Base-by-base conservation (phyloP, 441 rosid genomes). In the Eruca vesicaria region DNA sequence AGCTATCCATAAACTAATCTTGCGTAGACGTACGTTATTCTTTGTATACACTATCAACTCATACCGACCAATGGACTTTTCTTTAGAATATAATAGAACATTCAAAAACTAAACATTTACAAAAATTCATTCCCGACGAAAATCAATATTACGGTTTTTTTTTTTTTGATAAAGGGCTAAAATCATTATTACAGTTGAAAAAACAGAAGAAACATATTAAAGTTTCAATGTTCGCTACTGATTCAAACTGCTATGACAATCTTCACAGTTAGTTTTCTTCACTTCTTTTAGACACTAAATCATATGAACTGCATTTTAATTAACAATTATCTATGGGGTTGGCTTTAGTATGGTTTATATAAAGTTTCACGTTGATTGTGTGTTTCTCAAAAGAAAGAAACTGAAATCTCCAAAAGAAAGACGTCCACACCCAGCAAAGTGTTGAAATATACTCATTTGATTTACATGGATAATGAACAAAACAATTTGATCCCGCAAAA, bases 341-440 rank as follows among this genome's bases (percentile, higher is more conserved):
- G 2, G 14, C 7, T 63, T 6, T 4, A 4, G 71, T 5, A 12
- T 26, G 64, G 60, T 16, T 38, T 29, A 36, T 50, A 14, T 11
- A 53, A 53, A 62, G 74, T 60, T 60, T 75, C 78, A 75, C 68
- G 74, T 55, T 55, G 9, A 53, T 19, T 48, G 66, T 43, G 66
- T 70, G n/a, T 59, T 70, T 7, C 14, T 15, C 4, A 10, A 28
- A 28, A 29, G 20, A 56, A 32, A 57, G 77, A 65, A 65, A 19
- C 58, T 2, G 38, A 60, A 74, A n/a, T 55, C 1, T 66, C 41
- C 50, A 8, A 35, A 21, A 53, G 9, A 65, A 20, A 20, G 10
- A 35, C 26, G 73, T 69, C 57, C 56, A 57, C 64, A 69, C 65
- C 55, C 29, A 23, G 26, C 26, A 73, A 53, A 62, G 31, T 31